These are phyloP conservation scores for Discostella stelligeroides DNA, from an alignment of 108 stramenopile species.

Conservation along the genomic window DNA sequence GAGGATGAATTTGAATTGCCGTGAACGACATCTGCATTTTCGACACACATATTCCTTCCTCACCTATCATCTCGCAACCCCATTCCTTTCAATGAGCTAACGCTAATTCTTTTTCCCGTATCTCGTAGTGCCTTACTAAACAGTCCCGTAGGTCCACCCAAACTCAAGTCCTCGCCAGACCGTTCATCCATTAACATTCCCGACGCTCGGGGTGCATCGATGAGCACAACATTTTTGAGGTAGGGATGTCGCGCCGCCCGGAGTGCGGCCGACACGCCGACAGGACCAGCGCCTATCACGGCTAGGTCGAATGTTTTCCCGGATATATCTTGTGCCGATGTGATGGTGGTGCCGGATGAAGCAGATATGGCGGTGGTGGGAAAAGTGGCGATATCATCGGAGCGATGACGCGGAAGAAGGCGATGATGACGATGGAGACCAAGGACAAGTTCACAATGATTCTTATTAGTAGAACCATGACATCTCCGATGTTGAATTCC, in stretches of 20 bases:
- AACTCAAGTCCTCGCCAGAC: constrained; percentile 68
- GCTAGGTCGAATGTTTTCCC: constrained; percentile 64
- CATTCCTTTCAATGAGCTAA: constrained; percentile 72
- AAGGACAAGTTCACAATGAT: no score
- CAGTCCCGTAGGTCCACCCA: constrained; percentile 76
- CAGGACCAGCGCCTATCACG: constrained; percentile 76
- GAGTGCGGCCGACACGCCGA: constrained; percentile 71
- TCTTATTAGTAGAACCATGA: no score
- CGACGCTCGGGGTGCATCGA: constrained; percentile 73
- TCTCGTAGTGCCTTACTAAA: constrained; percentile 82
- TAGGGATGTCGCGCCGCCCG: constrained; percentile 49
- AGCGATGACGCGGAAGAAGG: no score
- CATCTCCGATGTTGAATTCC: no score
- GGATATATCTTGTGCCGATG: constrained; percentile 18
- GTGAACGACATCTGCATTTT: neutral
- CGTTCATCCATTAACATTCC: constrained; percentile 67
- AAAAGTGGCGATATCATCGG: neutral
- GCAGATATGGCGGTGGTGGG: neutral
- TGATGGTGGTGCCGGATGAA: neutral
- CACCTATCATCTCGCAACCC: constrained; percentile 70
- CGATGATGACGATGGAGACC: no score
- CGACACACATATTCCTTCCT: neutral
- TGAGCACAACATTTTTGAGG: constrained; percentile 60
- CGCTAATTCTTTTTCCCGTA: constrained; percentile 73
- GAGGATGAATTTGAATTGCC: neutral